Conservation (phyloP, 129 eudicot genomes). For the Rutidosis leptorrhynchoides region DNA sequence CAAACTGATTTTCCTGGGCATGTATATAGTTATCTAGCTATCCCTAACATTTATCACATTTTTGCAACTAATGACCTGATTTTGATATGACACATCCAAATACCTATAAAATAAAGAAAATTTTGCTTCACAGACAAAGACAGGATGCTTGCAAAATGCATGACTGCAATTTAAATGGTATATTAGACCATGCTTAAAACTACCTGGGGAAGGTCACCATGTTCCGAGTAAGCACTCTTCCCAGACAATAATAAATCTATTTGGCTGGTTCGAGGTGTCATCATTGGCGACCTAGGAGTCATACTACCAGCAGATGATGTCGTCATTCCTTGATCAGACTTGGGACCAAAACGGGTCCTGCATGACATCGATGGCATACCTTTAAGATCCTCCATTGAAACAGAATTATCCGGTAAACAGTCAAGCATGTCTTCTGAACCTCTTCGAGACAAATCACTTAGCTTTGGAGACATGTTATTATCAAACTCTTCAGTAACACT, state of each 20-base stretch:
- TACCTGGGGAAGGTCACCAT: conserved; percentile 92
- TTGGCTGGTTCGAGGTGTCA: conserved; percentile 70
- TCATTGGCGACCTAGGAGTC: conserved; percentile 91
- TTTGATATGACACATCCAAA: conserved; percentile 3
- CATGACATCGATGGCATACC: conserved; percentile 81
- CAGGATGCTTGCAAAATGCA: background rate
- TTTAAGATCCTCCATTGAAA: conserved; percentile 74
- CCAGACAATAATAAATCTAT: conserved; percentile 78
- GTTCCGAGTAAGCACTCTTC: conserved; percentile 82
- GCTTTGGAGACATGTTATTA: conserved; percentile 62
- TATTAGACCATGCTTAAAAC: conserved; percentile 1
- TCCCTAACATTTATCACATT: background rate
- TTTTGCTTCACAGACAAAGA: background rate
- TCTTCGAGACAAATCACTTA: conserved; percentile 87
- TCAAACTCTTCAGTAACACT: conserved; percentile 81
- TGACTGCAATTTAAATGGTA: conserved; percentile 2
- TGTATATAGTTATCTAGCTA: background rate
- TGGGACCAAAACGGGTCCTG: conserved; percentile 93
- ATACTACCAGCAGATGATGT: conserved; percentile 95
- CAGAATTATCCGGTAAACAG: conserved; percentile 70
- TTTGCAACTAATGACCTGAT: conserved; percentile 2
- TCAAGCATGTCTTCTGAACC: conserved; percentile 99
- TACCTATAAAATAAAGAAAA: conserved; percentile 1
- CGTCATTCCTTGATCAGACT: conserved; percentile 94
- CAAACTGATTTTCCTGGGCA: background rate